Percentiles rank a stretch among this genome's conserved stretches.
These are phyloP conservation scores for Chlamydomonas incerta DNA, from an alignment of 139 green algal genomes.

Conservation along the genomic window DNA sequence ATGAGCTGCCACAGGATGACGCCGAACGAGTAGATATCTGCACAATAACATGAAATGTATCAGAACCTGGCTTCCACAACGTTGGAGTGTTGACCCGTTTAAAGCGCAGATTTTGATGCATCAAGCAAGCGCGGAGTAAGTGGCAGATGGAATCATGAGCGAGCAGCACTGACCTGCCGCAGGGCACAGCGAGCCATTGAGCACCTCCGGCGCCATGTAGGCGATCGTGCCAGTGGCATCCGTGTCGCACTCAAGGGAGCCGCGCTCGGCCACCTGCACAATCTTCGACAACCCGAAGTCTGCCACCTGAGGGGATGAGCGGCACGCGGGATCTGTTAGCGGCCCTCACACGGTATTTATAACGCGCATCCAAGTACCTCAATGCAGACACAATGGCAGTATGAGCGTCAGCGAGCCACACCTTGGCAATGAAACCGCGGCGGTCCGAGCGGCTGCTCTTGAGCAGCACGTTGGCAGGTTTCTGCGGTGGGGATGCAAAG, in stretches of 20 bases:
- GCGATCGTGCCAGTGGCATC: constrained; percentile 26
- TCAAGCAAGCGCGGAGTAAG: neutral
- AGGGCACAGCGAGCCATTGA: constrained; percentile 17
- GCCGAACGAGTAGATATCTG: constrained; percentile 32
- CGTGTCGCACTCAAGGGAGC: constrained; percentile 15
- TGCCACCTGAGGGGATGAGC: constrained; percentile 19
- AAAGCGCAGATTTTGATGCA: neutral
- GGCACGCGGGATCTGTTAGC: too few species aligned
- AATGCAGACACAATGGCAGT: too few species aligned
- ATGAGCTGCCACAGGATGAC: constrained; percentile 47
- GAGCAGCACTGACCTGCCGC: constrained; percentile 16
- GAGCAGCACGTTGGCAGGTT: constrained; percentile 74
- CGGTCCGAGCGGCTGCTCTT: constrained; percentile 49
- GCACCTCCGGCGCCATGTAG: constrained; percentile 42
- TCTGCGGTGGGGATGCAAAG: too few species aligned
- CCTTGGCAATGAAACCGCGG: constrained; percentile 71
- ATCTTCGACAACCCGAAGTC: constrained; percentile 39
- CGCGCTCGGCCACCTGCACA: neutral
- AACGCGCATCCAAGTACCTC: too few species aligned
- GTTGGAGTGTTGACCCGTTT: too few species aligned
- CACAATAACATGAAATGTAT: neutral
- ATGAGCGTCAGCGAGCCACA: constrained; percentile 17
- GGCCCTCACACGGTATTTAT: too few species aligned
- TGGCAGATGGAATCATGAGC: too few species aligned
- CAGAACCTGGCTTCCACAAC: neutral